phyloP scores from a whole-genome alignment of 2,329 filamentous ascomycete genomes.

The Monosporascus sp. region DNA sequence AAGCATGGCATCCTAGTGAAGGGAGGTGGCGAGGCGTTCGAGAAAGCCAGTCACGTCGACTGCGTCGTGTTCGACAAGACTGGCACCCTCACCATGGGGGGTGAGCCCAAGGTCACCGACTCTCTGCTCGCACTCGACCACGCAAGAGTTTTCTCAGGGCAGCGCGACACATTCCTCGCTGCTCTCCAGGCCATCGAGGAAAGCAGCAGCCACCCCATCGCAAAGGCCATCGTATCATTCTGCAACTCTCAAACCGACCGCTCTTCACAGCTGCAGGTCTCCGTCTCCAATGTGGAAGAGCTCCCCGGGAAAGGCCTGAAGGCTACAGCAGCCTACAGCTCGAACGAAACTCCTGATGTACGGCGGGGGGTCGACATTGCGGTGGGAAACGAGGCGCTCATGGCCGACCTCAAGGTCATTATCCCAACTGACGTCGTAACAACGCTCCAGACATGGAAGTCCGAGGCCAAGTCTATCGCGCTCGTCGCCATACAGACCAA shows the following conservation, averaged over 20 bases:
- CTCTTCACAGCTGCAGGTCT: slow-evolving; percentile 22
- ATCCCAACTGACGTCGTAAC: slow-evolving; percentile 30
- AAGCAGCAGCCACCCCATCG: slow-evolving; percentile 70
- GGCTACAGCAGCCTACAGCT: slow-evolving; percentile 38
- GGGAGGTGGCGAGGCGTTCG: slow-evolving; percentile 79
- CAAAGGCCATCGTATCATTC: slow-evolving; percentile 61
- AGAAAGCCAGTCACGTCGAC: slow-evolving; percentile 73
- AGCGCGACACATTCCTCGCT: slow-evolving; percentile 35
- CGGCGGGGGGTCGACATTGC: slow-evolving; percentile 44
- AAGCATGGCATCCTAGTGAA: slow-evolving; percentile 76
- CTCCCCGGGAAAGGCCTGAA: slow-evolving; percentile 66
- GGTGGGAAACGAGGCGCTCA: slow-evolving; percentile 69
- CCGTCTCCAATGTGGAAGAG: slow-evolving; percentile 47
- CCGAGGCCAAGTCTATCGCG: slow-evolving; percentile 58
- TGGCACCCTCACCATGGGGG: slow-evolving; percentile 70
- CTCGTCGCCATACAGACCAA: slow-evolving; percentile 44
- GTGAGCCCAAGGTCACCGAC: slow-evolving; percentile 64
- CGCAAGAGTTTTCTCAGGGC: slow-evolving; percentile 10
- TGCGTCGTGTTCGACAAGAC: slow-evolving; percentile 87
- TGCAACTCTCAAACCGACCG: slow-evolving; percentile 37
- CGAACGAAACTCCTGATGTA: neutral
- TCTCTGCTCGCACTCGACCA: slow-evolving; percentile 32
- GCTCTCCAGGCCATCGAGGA: slow-evolving; percentile 60
- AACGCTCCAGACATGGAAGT: slow-evolving; percentile 52
- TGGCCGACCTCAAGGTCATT: slow-evolving; percentile 43